Evolutionary conservation across 129 eudicot species (phyloP).

Genomic region (Pseudognaphalium luteoalbum): DNA sequence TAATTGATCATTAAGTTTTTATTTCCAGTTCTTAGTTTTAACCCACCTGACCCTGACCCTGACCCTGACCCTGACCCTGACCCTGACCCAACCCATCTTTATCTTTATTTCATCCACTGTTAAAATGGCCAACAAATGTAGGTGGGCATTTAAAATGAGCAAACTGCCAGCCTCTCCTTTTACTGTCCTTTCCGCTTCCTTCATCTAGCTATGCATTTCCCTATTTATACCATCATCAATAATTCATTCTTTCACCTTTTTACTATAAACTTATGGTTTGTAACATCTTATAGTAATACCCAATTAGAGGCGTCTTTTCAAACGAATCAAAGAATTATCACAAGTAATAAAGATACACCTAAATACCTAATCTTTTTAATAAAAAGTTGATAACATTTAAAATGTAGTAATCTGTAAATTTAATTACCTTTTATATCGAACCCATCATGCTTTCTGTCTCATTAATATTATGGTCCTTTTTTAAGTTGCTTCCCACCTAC

Average conservation of each 20-base stretch:
- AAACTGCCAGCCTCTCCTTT: constrained; percentile 27
- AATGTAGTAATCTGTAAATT: not conserved
- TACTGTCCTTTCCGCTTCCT: constrained; percentile 24
- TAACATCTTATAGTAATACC: not conserved
- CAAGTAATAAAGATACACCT: not conserved
- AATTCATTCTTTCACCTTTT: not conserved
- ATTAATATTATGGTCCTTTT: constrained; percentile 10
- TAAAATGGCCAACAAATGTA: constrained; percentile 37
- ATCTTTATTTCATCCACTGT: constrained; percentile 1
- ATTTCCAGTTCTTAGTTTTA: not conserved
- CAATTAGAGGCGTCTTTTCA: not conserved
- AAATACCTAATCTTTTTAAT: not conserved
- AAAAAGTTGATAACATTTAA: not conserved
- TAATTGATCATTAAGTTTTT: not conserved
- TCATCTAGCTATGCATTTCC: constrained; percentile 19
- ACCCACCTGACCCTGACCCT: constrained; percentile 7
- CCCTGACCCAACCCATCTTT: constrained; percentile 4
- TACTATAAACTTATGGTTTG: not conserved
- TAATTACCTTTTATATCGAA: constrained; percentile 23
- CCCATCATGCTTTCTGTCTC: constrained; percentile 14
- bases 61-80: not conserved
- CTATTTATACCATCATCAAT: constrained; percentile 19
- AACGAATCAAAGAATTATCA: not conserved
- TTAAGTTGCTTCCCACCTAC: constrained; percentile 36
- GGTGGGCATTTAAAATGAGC: constrained; percentile 35